These are phyloP conservation scores for Panaeolus papilionaceus DNA, from an alignment of 768 basidiomycete species.

Conservation along the genomic window DNA sequence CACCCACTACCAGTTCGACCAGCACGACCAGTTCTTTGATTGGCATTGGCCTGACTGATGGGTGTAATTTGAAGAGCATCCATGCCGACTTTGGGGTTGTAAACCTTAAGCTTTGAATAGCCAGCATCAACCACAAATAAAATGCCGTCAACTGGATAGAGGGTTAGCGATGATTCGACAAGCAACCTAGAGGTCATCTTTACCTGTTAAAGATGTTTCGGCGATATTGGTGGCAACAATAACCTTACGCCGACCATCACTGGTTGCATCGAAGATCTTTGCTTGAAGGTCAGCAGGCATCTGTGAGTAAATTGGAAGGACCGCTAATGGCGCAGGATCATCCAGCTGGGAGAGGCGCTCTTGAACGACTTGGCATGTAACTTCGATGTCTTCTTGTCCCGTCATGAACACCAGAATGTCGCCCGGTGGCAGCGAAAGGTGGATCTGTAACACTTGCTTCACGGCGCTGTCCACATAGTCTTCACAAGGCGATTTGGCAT, in stretches of 20 bases:
- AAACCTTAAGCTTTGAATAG: slow-evolving; percentile 97
- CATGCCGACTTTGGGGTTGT: slow-evolving; percentile 99
- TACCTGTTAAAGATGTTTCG: slow-evolving; percentile 95
- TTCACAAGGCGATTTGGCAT: slow-evolving; percentile 97
- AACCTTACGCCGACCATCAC: slow-evolving; percentile 94
- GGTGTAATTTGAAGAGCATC: slow-evolving; percentile 99
- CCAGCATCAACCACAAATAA: slow-evolving; percentile 96
- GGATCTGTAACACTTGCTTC: slow-evolving; percentile 97
- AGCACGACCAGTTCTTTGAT: slow-evolving; percentile 94
- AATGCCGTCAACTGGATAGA: slow-evolving; percentile 87
- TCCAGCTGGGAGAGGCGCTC: slow-evolving; percentile 94
- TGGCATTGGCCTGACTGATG: slow-evolving; percentile 98
- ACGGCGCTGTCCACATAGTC: slow-evolving; percentile 99
- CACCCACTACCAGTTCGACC: slow-evolving; percentile 96
- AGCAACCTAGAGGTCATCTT: slow-evolving; percentile 20
- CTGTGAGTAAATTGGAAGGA: slow-evolving; percentile 98
- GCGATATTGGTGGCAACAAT: slow-evolving; percentile 99
- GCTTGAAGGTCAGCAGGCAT: slow-evolving; percentile 99
- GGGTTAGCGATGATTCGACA: slow-evolving; percentile 22
- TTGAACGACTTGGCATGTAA: slow-evolving; percentile 92
- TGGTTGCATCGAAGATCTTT: slow-evolving; percentile 94
- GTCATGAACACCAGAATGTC: slow-evolving; percentile 99
- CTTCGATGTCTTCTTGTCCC: slow-evolving; percentile 98
- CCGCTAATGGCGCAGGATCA: slow-evolving; percentile 84
- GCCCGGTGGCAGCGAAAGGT: slow-evolving; percentile 89